Evolutionary conservation across 169 alveolate species (phyloP).

Genomic region (Condylostoma magnum): DNA sequence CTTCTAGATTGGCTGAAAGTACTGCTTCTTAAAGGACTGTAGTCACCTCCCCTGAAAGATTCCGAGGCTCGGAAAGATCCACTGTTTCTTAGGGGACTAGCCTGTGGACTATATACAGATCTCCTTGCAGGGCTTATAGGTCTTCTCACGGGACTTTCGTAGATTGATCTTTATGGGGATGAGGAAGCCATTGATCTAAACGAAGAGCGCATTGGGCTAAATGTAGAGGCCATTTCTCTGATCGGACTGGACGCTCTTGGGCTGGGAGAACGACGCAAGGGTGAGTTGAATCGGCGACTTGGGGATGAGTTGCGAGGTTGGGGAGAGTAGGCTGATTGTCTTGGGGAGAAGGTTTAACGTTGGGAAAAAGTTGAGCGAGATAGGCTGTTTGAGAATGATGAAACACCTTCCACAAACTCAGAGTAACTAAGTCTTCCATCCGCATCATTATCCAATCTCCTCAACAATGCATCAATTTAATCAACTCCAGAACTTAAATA

Average conservation of each 20-base stretch:
- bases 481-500: conserved; percentile 19
- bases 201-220: not conserved
- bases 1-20: too few species aligned
- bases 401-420: not conserved
- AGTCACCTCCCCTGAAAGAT: too few species aligned
- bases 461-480: conserved; percentile 33
- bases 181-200: not conserved
- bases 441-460: conserved; percentile 44
- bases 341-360: not conserved
- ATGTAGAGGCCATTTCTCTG: not conserved
- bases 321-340: not conserved
- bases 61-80: not conserved
- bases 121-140: too few species aligned
- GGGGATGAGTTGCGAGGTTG: not conserved
- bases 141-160: too few species aligned
- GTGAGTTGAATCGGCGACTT: not conserved
- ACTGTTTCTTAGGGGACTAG: not conserved
- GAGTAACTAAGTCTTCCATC: conserved; percentile 8
- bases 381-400: not conserved
- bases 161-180: not conserved
- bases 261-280: not conserved
- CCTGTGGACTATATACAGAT: too few species aligned
- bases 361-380: not conserved
- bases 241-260: not conserved
- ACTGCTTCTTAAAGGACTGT: too few species aligned